Evolutionary conservation across 306 rosid species (phyloP).

Genomic region (Castanopsis chinensis): DNA sequence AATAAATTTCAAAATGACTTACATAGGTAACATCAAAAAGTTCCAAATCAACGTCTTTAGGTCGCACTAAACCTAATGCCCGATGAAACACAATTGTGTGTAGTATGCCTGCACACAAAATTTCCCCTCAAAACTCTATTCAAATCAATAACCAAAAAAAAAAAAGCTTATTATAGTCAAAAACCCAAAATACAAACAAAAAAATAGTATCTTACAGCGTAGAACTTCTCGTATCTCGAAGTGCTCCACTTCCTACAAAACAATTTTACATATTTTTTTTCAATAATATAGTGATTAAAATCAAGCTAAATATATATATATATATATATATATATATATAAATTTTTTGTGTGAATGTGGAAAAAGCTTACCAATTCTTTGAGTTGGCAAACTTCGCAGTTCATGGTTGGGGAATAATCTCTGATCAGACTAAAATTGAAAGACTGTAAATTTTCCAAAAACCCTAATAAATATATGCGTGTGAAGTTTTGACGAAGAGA

Average conservation of each 20-base stretch:
- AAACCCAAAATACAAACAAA: not conserved
- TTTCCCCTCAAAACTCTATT: not conserved
- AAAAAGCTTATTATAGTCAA: not conserved
- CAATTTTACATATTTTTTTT: not conserved
- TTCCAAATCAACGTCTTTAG: constrained; percentile 85
- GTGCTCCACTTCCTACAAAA: constrained; percentile 72
- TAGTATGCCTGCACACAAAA: constrained; percentile 67
- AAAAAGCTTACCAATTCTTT: constrained; percentile 65
- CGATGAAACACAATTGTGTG: constrained; percentile 94
- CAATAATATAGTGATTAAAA: not conserved
- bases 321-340: no score
- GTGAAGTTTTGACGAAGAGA: not conserved
- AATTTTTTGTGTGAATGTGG: not conserved
- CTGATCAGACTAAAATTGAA: not conserved
- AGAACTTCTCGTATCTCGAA: constrained; percentile 91
- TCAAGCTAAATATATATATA: not conserved
- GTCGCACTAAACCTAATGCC: constrained; percentile 97
- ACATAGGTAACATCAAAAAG: constrained; percentile 93
- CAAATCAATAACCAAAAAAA: not conserved
- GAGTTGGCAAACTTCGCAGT: constrained; percentile 94
- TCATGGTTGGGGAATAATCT: constrained; percentile 37
- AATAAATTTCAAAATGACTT: constrained; percentile 24
- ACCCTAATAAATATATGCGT: constrained; percentile 25
- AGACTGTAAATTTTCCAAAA: not conserved
- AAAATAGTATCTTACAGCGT: constrained; percentile 53